Evolutionary conservation across 2,329 filamentous ascomycete genomes (phyloP).

Genomic region (Lachnellula cervina): DNA sequence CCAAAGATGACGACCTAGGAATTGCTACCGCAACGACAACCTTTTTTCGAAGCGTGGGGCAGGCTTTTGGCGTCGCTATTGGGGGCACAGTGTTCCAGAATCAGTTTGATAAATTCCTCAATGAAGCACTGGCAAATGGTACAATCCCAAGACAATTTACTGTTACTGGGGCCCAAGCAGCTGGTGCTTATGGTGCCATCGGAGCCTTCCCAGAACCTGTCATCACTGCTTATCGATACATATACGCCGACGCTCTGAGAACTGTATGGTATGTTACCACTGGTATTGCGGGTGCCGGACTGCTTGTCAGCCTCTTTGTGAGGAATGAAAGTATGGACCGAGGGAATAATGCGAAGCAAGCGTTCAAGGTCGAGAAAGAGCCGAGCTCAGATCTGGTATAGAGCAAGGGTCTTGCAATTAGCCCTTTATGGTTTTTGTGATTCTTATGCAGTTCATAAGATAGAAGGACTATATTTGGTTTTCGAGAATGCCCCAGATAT

Average conservation of each 20-base stretch:
- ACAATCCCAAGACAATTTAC: not conserved
- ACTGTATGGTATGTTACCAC: slow-evolving; percentile 51
- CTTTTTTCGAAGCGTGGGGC: slow-evolving; percentile 27
- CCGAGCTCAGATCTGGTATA: not conserved
- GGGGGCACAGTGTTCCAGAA: slow-evolving; percentile 24
- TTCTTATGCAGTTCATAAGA: not conserved
- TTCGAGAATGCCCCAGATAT: not conserved
- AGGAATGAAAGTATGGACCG: slow-evolving; percentile 14
- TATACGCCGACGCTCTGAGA: slow-evolving; percentile 46
- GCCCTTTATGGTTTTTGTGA: not conserved
- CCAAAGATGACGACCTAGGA: slow-evolving; percentile 44
- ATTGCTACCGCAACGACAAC: slow-evolving; percentile 13
- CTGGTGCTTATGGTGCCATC: slow-evolving; percentile 8
- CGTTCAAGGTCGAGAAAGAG: slow-evolving; percentile 3
- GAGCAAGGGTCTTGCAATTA: slow-evolving; percentile 1
- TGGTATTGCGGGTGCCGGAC: slow-evolving; percentile 33
- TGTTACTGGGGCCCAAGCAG: slow-evolving; percentile 8
- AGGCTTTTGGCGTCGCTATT: slow-evolving; percentile 26
- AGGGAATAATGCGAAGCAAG: slow-evolving; percentile 8
- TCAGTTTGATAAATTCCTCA: slow-evolving; percentile 6
- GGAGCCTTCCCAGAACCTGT: slow-evolving; percentile 1
- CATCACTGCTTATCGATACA: slow-evolving; percentile 38
- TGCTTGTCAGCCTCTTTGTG: slow-evolving; percentile 8
- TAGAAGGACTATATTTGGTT: not conserved
- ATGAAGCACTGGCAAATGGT: not conserved